Evolutionary conservation across 345 rosid genomes (phyloP), one percentile per base, ranked within the genome.

Genomic region (Noccaea caerulescens): DNA sequence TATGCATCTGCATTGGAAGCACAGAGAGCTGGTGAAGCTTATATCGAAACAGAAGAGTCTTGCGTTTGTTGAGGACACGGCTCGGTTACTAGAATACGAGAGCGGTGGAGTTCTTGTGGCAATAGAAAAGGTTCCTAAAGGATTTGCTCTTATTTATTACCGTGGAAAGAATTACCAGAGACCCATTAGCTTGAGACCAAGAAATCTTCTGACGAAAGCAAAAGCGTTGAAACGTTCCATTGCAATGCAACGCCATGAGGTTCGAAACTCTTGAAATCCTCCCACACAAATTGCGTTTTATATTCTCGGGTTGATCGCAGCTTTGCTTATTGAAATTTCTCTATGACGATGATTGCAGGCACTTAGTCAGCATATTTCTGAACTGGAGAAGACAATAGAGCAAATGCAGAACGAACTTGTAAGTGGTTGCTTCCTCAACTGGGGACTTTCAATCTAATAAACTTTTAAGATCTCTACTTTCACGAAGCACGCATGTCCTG

Each of bases 1-100:
- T 76, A 94, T 94, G 99, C 99, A 94, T 81, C 75, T 94, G 83
- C 99, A 94, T 61, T 94, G 99, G 99, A 94, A 94, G 83, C 87
- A 94, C 81, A 87, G 97, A 71, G 99, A 94, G 80, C 83, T 94
- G 59, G 99, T 91, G 87, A 94, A 94, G 82, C 92, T 94, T 67
- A 89, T 94, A 79, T 76, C 87, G 55, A 91, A 91, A 72, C 99
- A 91, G 78, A 94, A 94, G 86, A 88, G 84, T 10, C 90, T 85
- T 72, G 83, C 92, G 58, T 91, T 89, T 79, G 96, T 91, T 73
- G 97, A 94, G 81, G 99, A 91, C 76, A 85, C 96, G 1, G 95
- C 97, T 71, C 82, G 92, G 80, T 75, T 94, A 71, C 77, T 94
- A 79, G 99, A 94, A 74, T 91, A 76, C 32, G 99, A 94, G 81